phyloP scores from a whole-genome alignment of 2,329 filamentous ascomycete genomes.

The Zasmidium citrigriseum region DNA sequence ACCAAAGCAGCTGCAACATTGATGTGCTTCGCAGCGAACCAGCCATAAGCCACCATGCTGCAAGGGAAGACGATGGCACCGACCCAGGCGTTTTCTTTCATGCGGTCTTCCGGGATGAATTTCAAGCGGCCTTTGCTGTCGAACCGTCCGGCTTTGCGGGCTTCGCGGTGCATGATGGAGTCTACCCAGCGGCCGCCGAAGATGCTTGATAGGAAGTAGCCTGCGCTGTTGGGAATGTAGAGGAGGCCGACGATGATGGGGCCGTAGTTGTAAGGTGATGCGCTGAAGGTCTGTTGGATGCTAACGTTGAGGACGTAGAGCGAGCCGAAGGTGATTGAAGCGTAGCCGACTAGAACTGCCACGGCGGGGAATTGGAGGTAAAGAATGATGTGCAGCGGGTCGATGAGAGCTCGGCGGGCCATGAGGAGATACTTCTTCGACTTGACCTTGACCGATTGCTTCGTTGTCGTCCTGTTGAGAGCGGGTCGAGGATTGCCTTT shows the following conservation, averaged over 20 bases:
- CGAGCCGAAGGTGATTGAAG: constrained; percentile 72
- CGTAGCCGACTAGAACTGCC: constrained; percentile 70
- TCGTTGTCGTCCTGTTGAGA: constrained; percentile 57
- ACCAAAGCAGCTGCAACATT: constrained; percentile 35
- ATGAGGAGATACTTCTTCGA: constrained; percentile 56
- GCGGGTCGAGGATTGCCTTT: constrained; percentile 23
- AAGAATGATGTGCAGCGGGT: constrained; percentile 69
- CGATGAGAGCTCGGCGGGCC: constrained; percentile 65
- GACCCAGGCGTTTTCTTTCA: constrained; percentile 80
- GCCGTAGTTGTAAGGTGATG: constrained; percentile 66
- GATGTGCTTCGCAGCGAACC: constrained; percentile 65
- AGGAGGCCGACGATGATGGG: constrained; percentile 71
- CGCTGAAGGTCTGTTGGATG: constrained; percentile 69
- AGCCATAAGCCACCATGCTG: constrained; percentile 75
- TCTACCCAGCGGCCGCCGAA: constrained; percentile 79
- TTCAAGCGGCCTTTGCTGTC: constrained; percentile 67
- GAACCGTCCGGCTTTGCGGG: constrained; percentile 66
- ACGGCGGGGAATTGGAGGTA: constrained; percentile 76
- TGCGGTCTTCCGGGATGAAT: constrained; percentile 75
- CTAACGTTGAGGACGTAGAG: constrained; percentile 79
- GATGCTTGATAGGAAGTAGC: constrained; percentile 69
- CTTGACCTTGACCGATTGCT: constrained; percentile 59
- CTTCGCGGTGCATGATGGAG: constrained; percentile 75
- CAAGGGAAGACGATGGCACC: constrained; percentile 70
- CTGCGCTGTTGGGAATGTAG: constrained; percentile 74